Conservation (phyloP, 2,329 filamentous ascomycete species). For the Fusarium sp. region DNA sequence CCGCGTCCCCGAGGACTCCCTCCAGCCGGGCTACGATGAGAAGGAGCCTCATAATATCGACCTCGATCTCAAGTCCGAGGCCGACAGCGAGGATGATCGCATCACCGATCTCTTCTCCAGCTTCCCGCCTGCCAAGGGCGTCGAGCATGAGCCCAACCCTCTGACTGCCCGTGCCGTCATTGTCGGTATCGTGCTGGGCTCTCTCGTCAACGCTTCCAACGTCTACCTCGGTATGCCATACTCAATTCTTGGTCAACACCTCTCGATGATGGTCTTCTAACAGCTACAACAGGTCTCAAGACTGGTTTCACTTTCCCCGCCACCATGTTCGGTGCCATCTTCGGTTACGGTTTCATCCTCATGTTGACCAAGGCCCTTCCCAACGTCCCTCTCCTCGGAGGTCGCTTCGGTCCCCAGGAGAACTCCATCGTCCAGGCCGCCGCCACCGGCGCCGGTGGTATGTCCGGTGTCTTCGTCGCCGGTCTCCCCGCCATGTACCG, state of each 20-base stretch:
- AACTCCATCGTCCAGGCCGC: slow-evolving; percentile 72
- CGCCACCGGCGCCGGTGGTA: slow-evolving; percentile 70
- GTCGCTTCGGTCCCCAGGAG: slow-evolving; percentile 69
- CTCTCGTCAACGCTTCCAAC: slow-evolving; percentile 72
- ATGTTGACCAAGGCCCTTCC: slow-evolving; percentile 63
- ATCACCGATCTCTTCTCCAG: slow-evolving; percentile 56
- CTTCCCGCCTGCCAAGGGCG: slow-evolving; percentile 57
- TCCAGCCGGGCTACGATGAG: slow-evolving; percentile 43
- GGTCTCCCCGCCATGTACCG: slow-evolving; percentile 72
- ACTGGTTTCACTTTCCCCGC: slow-evolving; percentile 64
- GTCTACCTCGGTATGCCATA: slow-evolving; percentile 65
- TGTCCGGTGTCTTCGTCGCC: slow-evolving; percentile 69
- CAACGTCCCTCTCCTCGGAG: slow-evolving; percentile 65
- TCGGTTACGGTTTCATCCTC: slow-evolving; percentile 70
- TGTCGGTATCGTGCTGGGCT: slow-evolving; percentile 67
- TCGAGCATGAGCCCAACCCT: slow-evolving; percentile 61
- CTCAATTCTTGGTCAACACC: too few species aligned
- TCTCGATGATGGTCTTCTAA: background rate
- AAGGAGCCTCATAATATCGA: slow-evolving; percentile 43
- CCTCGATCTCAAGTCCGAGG: slow-evolving; percentile 47
- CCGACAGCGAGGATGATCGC: slow-evolving; percentile 45
- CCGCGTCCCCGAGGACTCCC: slow-evolving; percentile 29
- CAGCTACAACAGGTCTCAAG: slow-evolving; percentile 57
- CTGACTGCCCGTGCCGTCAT: slow-evolving; percentile 68
- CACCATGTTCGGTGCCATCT: slow-evolving; percentile 66